Evolutionary conservation across 345 rosid species (phyloP), one percentile per base, ranked within the genome.

Genomic region (Acer yangbiense): DNA sequence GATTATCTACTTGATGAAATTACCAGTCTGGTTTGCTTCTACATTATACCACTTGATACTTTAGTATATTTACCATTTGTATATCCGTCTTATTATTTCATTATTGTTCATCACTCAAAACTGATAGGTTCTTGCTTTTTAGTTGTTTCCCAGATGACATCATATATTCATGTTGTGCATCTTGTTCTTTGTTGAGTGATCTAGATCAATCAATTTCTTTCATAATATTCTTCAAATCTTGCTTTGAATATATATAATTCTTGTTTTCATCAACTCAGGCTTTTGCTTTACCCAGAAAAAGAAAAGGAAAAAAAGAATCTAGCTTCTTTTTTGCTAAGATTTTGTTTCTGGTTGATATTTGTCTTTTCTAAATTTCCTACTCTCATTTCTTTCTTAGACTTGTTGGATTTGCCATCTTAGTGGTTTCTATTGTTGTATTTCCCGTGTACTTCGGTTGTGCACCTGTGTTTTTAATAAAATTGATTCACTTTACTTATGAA

Each of bases 1-100:
- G 98, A 93, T 52, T 95, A 90, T 87, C 86, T 95, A 71, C 94
- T 93, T 75, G 98, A 95, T 78, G 98, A 96, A 87, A 77, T 90
- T 64, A 81, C 79, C 65, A 88, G 85, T 77, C 25, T 71, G 94
- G 99, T 92, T 83, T 71, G 79, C 43, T 85, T 77, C 70, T 66
- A 16, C 23, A 43, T 41, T 39, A 41, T 73, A 52, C 63, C 41
- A 18, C 35, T 68, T 16, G 61, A 64, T 74, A 2, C 67, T 52
- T 39, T 25, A 46, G 54, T 71, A 17, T 25, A 61, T 14, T 65
- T n/a, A 43, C 64, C 52, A 21, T 67, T 29, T 23, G 9, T 25
- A 20, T 27, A 72, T 65, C 25, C 17, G 78, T 60, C 66, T 4
- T n/a, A 65, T 73, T 65, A 44, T 65, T 58, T 41, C 10, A 44